Evolutionary conservation across 23 red algal genomes (phyloP).

Genomic region (Gracilaria domingensis): DNA sequence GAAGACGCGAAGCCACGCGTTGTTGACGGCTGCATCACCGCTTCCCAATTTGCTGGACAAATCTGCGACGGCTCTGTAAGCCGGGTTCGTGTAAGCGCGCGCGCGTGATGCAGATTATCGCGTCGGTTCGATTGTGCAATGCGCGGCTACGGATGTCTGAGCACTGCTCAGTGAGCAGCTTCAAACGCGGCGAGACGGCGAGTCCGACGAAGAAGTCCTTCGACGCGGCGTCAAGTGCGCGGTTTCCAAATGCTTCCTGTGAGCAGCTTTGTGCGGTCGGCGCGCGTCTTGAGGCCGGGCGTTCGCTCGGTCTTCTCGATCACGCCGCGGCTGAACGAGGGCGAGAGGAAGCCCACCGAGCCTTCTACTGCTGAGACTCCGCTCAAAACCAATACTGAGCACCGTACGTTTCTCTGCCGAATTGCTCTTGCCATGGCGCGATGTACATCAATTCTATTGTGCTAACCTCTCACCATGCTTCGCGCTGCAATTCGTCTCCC

Average conservation of each 20-base stretch:
- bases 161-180: no score
- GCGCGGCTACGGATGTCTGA: no score
- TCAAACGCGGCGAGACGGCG: no score
- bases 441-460: background rate
- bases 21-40: no score
- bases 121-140: no score
- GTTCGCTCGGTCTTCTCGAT: slow-evolving; percentile 57
- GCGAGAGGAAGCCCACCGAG: slow-evolving; percentile 22
- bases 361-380: slow-evolving; percentile 29
- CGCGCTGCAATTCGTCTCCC: background rate
- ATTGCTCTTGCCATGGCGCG: background rate
- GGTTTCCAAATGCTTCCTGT: background rate
- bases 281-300: slow-evolving; percentile 8
- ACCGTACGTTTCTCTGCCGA: slow-evolving; percentile 31
- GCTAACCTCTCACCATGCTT: background rate
- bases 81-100: no score
- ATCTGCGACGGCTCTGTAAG: no score
- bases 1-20: no score
- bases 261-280: background rate
- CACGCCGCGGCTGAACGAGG: slow-evolving; percentile 46
- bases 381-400: slow-evolving; percentile 12
- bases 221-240: no score
- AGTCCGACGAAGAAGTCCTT: no score
- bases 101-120: no score
- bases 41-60: no score